Evolutionary conservation across 768 basidiomycete species (phyloP), one percentile per base, ranked within the genome.

Genomic region (Boletus reticuloceps): DNA sequence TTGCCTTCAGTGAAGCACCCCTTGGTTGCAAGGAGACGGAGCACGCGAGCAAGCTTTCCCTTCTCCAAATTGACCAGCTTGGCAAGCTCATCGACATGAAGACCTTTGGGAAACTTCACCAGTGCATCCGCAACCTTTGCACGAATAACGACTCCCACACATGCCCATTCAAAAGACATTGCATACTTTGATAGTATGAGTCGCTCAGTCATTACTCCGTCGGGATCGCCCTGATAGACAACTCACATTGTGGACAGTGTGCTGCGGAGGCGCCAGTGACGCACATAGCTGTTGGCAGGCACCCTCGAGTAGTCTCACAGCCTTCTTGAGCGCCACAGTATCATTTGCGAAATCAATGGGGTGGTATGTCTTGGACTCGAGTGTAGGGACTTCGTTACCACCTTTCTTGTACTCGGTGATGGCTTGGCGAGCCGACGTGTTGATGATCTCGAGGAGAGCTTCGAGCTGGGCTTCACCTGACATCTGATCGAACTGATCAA

Each of bases 1-100:
- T 45, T 39, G 59, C 72, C 65, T 64, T 73, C 73, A 1, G 39
- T 60, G 52, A 73, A 73, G 41, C 63, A 69, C 13, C 70, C 68
- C 29, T 64, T 65, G 17, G 64, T 60, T 0, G 72, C 66, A 27
- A 73, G 70, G 7, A 64, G 53, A 41, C 72, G 67, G 19, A 73
- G 59, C 20, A 72, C 47, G 6, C 68, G 70, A 38, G 58, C 44
- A 16, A 72, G 68, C 40, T 74, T 73, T 2, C 58, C 60, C 40
- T 57, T 57, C 39, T 70, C 66, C 36, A 71, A 37, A 8, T 49
- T 54, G 25, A 69, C 63, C 40, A 59, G 42, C 46, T 59, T 54
- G n/a, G 66, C 46, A 13, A 73, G 64, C 47, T 69, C 63, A 2
- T 58, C 51, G 11, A 70, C 57, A 39, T 61, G 67, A 19, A 72